These are phyloP conservation scores for Fusarium chaquense DNA, from an alignment of 2,329 filamentous ascomycete genomes.

Conservation along the genomic window DNA sequence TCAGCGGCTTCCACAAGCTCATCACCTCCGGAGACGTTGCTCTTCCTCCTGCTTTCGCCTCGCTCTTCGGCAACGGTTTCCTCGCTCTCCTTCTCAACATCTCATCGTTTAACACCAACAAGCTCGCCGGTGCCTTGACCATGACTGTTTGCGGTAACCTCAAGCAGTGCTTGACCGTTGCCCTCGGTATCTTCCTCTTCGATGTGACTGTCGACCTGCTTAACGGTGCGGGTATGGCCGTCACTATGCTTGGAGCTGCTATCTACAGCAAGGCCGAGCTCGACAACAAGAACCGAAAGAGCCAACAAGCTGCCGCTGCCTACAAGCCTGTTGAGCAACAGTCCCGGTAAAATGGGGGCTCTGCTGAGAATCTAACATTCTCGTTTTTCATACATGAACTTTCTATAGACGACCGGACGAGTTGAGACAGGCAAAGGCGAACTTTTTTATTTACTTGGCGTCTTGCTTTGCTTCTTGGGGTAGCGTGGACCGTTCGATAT, in stretches of 20 bases:
- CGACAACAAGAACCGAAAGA: constrained; percentile 57
- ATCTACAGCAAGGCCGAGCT: constrained; percentile 70
- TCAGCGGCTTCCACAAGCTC: constrained; percentile 56
- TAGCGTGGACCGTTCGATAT: constrained; percentile 16
- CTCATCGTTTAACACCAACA: constrained; percentile 69
- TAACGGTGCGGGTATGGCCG: constrained; percentile 68
- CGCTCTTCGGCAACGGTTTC: constrained; percentile 63
- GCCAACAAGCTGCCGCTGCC: constrained; percentile 49
- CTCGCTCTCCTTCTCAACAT: constrained; percentile 69
- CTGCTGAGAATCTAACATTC: constrained; percentile 25
- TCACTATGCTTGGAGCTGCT: constrained; percentile 67
- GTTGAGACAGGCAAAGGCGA: constrained; percentile 28
- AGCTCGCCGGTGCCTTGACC: constrained; percentile 67
- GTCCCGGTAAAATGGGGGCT: constrained; percentile 31
- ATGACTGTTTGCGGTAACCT: constrained; percentile 71
- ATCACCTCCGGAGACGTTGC: constrained; percentile 53
- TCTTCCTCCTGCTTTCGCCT: constrained; percentile 54
- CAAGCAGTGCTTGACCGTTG: constrained; percentile 68
- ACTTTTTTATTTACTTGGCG: constrained; percentile 34
- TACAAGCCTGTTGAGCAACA: constrained; percentile 56
- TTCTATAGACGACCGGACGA: constrained; percentile 44
- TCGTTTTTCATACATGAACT: constrained; percentile 46
- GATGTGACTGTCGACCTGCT: constrained; percentile 62
- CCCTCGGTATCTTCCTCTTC: constrained; percentile 66
- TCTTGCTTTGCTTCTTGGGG: constrained; percentile 27